Conservation (phyloP, 352 stramenopile genomes). For the Phytophthora kernoviae region DNA sequence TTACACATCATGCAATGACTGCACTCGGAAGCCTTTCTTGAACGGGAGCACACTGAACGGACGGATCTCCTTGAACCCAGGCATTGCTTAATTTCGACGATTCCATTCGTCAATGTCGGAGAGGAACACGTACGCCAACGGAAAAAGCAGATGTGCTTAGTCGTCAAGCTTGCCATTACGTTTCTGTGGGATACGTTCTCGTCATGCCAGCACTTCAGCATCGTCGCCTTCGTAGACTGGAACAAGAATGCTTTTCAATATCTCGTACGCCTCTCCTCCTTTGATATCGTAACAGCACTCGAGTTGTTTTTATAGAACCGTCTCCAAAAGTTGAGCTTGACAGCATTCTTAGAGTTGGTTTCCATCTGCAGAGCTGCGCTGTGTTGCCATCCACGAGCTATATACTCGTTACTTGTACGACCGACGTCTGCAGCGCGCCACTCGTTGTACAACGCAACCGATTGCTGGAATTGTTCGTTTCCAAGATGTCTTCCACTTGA, state of each 20-base stretch:
- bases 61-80: constrained; percentile 2
- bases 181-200: background rate
- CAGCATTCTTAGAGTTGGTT: background rate
- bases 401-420: too few species aligned
- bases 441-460: too few species aligned
- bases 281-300: background rate
- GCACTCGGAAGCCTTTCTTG: constrained; percentile 25
- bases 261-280: background rate
- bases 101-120: too few species aligned
- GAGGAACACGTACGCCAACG: background rate
- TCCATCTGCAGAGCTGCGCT: background rate
- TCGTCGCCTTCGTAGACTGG: too few species aligned
- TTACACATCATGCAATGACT: constrained; percentile 27
- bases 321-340: background rate
- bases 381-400: constrained; percentile 9
- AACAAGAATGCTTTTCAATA: constrained; percentile 1
- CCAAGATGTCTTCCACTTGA: too few species aligned
- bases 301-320: background rate
- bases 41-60: constrained; percentile 17
- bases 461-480: too few species aligned
- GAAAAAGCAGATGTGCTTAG: background rate
- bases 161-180: background rate
- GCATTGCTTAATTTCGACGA: background rate
- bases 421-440: too few species aligned
- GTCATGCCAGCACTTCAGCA: background rate